Evolutionary conservation across 2,329 filamentous ascomycete species (phyloP).

Genomic region (Colletotrichum filicis): DNA sequence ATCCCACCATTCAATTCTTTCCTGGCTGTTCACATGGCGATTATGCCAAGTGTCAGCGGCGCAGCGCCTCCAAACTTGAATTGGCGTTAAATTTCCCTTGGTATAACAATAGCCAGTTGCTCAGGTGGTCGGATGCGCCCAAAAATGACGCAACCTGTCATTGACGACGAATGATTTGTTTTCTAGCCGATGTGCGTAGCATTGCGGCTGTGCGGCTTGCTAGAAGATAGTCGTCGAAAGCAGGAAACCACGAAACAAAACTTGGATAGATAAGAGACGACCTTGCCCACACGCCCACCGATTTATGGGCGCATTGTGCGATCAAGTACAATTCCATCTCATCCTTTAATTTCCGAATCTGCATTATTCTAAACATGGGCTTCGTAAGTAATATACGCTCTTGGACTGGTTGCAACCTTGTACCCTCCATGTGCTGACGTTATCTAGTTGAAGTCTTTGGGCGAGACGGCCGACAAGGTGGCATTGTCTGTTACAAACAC

Average conservation of each 20-base stretch:
- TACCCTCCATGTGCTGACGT: neutral
- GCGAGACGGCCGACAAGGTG: neutral
- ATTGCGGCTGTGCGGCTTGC: neutral
- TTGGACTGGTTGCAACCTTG: too few relatives aligned
- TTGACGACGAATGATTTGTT: too few relatives aligned
- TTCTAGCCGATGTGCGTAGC: neutral
- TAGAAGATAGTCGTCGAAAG: neutral
- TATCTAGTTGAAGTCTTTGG: neutral
- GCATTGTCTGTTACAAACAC: neutral
- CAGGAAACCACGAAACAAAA: too few relatives aligned
- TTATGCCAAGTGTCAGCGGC: neutral
- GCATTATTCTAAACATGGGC: neutral
- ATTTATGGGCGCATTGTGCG: too few relatives aligned
- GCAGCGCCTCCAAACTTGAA: neutral
- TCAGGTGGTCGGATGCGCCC: too few relatives aligned
- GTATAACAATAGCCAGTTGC: neutral
- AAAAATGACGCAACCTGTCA: neutral
- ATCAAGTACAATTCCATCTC: neutral
- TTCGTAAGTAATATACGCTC: neutral
- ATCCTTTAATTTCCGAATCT: too few relatives aligned
- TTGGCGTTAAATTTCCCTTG: slow-evolving; percentile 6
- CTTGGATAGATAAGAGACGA: neutral
- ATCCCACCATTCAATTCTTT: neutral
- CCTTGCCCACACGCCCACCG: neutral
- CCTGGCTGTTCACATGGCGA: neutral